These are phyloP conservation scores for Narthecium ossifragum DNA, from an alignment of 106 monocot genomes.

Conservation along the genomic window DNA sequence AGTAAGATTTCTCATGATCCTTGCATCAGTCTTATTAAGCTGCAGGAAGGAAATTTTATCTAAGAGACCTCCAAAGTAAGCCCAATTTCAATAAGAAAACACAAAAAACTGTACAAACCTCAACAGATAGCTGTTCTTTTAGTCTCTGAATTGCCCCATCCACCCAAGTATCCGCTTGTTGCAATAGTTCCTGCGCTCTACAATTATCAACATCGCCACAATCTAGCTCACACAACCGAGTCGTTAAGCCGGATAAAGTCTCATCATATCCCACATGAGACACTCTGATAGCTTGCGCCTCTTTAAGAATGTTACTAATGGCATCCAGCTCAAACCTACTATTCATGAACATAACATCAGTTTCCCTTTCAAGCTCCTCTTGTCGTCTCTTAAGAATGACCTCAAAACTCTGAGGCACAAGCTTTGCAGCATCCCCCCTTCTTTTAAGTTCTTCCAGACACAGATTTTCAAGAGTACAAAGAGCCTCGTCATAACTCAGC, in stretches of 20 bases:
- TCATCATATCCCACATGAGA: constrained; percentile 73
- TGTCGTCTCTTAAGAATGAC: constrained; percentile 52
- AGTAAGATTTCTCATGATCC: constrained; percentile 54
- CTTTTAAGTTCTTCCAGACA: constrained; percentile 53
- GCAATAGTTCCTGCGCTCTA: constrained; percentile 51
- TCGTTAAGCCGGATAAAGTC: constrained; percentile 34
- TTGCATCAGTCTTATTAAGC: constrained; percentile 85
- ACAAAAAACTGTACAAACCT: constrained; percentile 34
- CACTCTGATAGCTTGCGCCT: constrained; percentile 49
- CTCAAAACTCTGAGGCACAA: constrained; percentile 45
- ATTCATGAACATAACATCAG: constrained; percentile 28
- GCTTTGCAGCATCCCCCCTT: constrained; percentile 37
- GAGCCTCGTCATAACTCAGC: constrained; percentile 54
- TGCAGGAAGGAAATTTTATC: constrained; percentile 26
- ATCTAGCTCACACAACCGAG: constrained; percentile 58
- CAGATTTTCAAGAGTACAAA: constrained; percentile 47
- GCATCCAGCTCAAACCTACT: constrained; percentile 60
- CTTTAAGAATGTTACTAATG: constrained; percentile 71
- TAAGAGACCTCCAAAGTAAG: too few relatives aligned
- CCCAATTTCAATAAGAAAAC: too few relatives aligned
- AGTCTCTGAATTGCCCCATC: constrained; percentile 51
- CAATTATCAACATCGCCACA: constrained; percentile 48
- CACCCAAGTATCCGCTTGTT: constrained; percentile 55
- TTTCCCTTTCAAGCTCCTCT: constrained; percentile 60
- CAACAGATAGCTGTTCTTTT: constrained; percentile 62